A percentile compares a stretch with the other conserved stretches of the same genome.
phyloP scores from a whole-genome alignment of 1,284 basidiomycete genomes.

The Puccinia coronata region DNA sequence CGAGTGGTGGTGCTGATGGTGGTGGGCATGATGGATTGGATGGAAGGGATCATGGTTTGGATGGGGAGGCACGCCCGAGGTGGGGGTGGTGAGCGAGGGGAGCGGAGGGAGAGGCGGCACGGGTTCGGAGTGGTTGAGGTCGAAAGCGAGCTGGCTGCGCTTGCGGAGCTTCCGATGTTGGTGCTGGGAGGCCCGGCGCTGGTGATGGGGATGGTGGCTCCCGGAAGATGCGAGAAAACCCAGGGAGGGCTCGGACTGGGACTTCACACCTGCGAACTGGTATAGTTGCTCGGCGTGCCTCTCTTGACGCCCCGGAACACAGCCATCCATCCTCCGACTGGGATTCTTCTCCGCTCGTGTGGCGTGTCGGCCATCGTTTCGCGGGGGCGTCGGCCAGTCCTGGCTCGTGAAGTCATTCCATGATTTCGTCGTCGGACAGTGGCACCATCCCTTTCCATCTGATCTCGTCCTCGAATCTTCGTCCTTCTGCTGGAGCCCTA shows the following conservation, averaged over 20 bases:
- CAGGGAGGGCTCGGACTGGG: conserved; percentile 24
- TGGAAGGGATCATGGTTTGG: background rate
- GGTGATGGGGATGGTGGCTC: background rate
- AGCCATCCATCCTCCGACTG: background rate
- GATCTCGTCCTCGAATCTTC: too few species aligned
- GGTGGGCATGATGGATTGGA: background rate
- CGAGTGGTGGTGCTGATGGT: background rate
- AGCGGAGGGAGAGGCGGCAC: background rate
- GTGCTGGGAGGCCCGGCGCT: background rate
- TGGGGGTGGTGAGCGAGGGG: background rate
- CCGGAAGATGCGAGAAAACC: background rate
- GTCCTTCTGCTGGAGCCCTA: too few species aligned
- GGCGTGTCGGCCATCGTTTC: background rate
- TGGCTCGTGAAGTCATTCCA: background rate
- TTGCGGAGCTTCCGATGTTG: conserved; percentile 16
- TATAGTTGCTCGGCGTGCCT: background rate
- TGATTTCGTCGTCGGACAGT: background rate
- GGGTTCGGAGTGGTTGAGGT: background rate
- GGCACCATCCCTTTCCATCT: background rate
- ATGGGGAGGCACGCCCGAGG: background rate
- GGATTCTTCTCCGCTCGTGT: background rate
- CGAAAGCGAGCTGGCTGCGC: background rate
- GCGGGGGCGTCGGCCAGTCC: background rate
- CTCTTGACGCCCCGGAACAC: too few species aligned
- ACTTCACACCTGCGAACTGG: background rate